Evolutionary conservation across 352 stramenopile species (phyloP), one percentile per base, ranked within the genome.

Genomic region (Detonula confervacea): DNA sequence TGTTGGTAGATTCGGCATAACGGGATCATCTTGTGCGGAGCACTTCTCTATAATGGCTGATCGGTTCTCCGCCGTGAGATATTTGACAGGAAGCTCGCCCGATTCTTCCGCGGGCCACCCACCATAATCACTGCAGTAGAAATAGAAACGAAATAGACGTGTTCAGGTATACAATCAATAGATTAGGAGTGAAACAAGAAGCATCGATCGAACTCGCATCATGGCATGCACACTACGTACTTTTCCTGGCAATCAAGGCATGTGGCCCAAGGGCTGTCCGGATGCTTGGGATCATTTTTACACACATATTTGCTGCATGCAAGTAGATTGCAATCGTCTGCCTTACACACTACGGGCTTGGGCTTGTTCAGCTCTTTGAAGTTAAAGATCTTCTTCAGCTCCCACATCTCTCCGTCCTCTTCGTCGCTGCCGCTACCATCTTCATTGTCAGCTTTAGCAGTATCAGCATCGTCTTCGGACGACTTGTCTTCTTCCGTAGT

Each of bases 211-310:
- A n/a, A n/a, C n/a, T n/a, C n/a, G n/a, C n/a, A n/a, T n/a, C n/a
- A n/a, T n/a, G n/a, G n/a, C n/a, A n/a, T n/a, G n/a, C n/a, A n/a
- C 14, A 30, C 12, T 6, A 67, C 59, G 55, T 9, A 67, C 59
- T 60, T 57, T 37, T 83, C 77, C 80, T 90, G 84, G 24, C 87
- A 92, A 59, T 90, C 80, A 24, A 91, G 55, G 62, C 87, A 92
- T 4, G 70, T 79, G 51, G 81, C 82, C 87, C 87, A 92, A 24
- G 56, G 44, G 4, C 16, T 42, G 5, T 29, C 22, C 22, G n/a
- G n/a, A n/a, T 67, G 39, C 11, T 16, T 16, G 35, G 35, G 35
- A 12, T 42, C 12, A 37, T 47, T 73, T 14, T n/a, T n/a, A n/a
- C 35, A 73, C 51, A 55, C 47, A 49, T 52, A 73, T 27, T 22